Evolutionary conservation across 176 grass and related monocot species (phyloP), one percentile per base, ranked within the genome.

Genomic region (Dendrocalamus sinicus): DNA sequence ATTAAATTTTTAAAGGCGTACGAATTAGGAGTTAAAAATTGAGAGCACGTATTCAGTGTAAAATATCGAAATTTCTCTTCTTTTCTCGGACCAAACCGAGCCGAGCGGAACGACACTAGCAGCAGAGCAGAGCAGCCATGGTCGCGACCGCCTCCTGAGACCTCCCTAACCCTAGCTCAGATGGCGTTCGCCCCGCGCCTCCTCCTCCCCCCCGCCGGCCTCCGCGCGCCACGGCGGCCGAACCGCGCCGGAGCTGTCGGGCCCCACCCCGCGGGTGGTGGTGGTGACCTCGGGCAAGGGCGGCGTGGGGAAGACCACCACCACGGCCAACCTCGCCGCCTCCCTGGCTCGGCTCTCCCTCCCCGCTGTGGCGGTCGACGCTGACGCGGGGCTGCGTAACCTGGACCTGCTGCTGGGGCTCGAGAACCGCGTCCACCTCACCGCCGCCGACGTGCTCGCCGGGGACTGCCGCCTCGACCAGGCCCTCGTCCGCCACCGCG

Each of bases 381-480:
- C 96, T 79, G 96, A 99, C 88, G 93, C 88, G 0, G 96, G 96
- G 0, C 88, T 99, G 9, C 91, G 96, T 4, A 99, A 99, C 88
- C 93, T 99, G 23, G 93, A 99, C 81, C 86, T 99, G 50, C 92
- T 99, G 54, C 92, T 99, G 4, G 93, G 96, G 11, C 93, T 99
- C 66, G 93, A 96, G 89, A 99, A 99, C 84, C 92, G 92, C 40
- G 92, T 96, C 65, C 85, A 99, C 89, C 94, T 87, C 73, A 98
- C 96, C 39, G 96, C 96, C 65, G 88, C 94, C 3, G 96, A 98
- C 79, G 91, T 98, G 67, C 92, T 98, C 86, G 85, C 93, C 7
- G 96, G 96, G 7, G 96, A 98, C 86, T 98, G 96, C 80, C 90
- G 96, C 32, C 96, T 98, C 75, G 96, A 98, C 80, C 96, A 98